These are phyloP conservation scores for Taphrina deformans DNA, from an alignment of 1,139 yeast species.

Conservation along the genomic window DNA sequence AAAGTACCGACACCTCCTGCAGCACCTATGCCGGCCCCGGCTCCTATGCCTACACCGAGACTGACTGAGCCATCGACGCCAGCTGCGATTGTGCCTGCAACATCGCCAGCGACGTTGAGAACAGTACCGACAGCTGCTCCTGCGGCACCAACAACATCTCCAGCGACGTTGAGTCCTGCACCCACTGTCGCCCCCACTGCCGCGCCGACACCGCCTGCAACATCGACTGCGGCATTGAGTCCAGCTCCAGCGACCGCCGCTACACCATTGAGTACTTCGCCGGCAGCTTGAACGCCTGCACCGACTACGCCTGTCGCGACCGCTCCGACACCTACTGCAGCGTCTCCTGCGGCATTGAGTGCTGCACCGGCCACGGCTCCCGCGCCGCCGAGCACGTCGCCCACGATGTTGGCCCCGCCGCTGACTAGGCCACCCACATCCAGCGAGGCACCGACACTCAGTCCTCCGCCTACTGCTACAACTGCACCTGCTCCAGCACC, in stretches of 20 bases:
- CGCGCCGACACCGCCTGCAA: background rate
- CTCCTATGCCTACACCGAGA: background rate
- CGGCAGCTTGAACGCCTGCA: background rate
- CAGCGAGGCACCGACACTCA: background rate
- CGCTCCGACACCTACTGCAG: background rate
- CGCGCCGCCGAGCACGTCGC: background rate
- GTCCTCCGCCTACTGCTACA: background rate
- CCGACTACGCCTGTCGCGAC: background rate
- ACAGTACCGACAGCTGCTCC: background rate
- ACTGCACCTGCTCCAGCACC: conserved; percentile 1
- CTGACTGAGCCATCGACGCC: background rate
- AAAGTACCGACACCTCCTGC: background rate
- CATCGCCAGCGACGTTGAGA: background rate
- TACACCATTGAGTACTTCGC: background rate
- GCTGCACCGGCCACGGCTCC: background rate
- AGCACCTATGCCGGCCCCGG: background rate
- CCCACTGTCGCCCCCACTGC: background rate
- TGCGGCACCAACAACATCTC: background rate
- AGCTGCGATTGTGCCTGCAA: background rate
- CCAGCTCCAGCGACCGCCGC: background rate
- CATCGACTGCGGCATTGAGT: background rate
- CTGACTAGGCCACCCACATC: background rate
- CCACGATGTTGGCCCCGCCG: background rate
- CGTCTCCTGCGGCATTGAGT: background rate
- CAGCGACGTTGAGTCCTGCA: background rate